Evolutionary conservation across 352 stramenopile genomes (phyloP).

Genomic region (Phytophthora cajani): DNA sequence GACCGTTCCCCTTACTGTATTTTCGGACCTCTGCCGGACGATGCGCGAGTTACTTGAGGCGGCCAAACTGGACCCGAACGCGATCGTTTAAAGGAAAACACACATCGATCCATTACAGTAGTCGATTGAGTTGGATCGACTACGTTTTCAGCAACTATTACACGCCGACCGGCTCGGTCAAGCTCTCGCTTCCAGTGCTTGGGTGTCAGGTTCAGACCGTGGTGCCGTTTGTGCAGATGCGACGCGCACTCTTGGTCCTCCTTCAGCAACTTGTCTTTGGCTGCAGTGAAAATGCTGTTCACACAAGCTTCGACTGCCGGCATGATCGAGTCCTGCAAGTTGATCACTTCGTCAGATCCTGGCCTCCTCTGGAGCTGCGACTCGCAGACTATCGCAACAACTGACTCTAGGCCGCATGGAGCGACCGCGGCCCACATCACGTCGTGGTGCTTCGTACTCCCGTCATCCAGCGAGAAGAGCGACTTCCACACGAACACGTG

Average conservation of each 20-base stretch:
- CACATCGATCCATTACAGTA: neutral
- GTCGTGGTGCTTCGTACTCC: slow-evolving; percentile 2
- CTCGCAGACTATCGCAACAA: slow-evolving; percentile 15
- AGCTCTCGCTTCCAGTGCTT: neutral
- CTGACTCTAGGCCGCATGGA: slow-evolving; percentile 11
- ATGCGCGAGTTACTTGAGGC: too few relatives aligned
- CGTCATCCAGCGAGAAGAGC: neutral
- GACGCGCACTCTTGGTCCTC: neutral
- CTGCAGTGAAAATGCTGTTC: slow-evolving; percentile 15
- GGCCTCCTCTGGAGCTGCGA: too few relatives aligned
- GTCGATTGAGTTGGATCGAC: neutral
- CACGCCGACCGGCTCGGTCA: neutral
- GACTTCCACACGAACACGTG: slow-evolving; percentile 30
- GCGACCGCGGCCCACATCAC: slow-evolving; percentile 22
- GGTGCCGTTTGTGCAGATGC: too few relatives aligned
- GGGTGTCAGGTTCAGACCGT: neutral
- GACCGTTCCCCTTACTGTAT: too few relatives aligned
- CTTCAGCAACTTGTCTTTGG: slow-evolving; percentile 22
- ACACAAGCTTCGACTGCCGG: slow-evolving; percentile 16
- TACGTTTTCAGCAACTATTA: neutral
- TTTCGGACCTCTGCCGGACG: too few relatives aligned
- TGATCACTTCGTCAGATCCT: too few relatives aligned
- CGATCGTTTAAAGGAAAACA: too few relatives aligned
- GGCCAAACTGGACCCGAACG: too few relatives aligned
- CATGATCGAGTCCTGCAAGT: slow-evolving; percentile 8